A percentile compares a stretch with the other conserved stretches of the same genome.
phyloP scores from a whole-genome alignment of 805 yeast genomes.

The Myxozyma neotropica region DNA sequence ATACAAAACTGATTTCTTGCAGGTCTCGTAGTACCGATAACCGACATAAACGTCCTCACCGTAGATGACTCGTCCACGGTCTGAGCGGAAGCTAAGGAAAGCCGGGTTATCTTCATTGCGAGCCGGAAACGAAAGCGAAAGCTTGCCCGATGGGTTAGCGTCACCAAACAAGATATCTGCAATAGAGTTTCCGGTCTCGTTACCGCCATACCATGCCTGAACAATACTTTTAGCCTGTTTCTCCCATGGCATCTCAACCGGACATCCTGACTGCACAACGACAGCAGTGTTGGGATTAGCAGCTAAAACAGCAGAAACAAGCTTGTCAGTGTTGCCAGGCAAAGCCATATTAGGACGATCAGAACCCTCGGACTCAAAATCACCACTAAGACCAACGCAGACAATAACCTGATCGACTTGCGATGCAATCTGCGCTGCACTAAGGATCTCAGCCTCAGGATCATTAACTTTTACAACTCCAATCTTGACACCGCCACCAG shows the following conservation, averaged over 20 bases:
- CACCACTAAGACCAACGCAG: conserved; percentile 54
- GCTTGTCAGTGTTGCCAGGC: conserved; percentile 52
- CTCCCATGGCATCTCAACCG: conserved; percentile 61
- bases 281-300: conserved; percentile 56
- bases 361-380: conserved; percentile 63
- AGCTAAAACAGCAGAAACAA: conserved; percentile 49
- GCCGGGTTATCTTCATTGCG: conserved; percentile 59
- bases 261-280: conserved; percentile 63
- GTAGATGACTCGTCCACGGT: conserved; percentile 57
- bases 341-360: conserved; percentile 56
- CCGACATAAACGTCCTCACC: conserved; percentile 71
- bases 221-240: conserved; percentile 49
- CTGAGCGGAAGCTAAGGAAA: conserved; percentile 53
- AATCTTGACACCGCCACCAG: conserved; percentile 14
- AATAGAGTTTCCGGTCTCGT: conserved; percentile 58
- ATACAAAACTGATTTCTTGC: conserved; percentile 52
- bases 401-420: conserved; percentile 56
- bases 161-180: conserved; percentile 64
- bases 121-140: conserved; percentile 58
- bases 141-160: conserved; percentile 61
- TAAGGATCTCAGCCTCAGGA: conserved; percentile 19
- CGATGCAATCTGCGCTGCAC: conserved; percentile 55
- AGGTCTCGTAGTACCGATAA: conserved; percentile 61
- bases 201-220: conserved; percentile 61
- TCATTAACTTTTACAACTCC: conserved; percentile 1